Base-by-base conservation (phyloP, 805 yeast species). In the Candida nanaspora region DNA sequence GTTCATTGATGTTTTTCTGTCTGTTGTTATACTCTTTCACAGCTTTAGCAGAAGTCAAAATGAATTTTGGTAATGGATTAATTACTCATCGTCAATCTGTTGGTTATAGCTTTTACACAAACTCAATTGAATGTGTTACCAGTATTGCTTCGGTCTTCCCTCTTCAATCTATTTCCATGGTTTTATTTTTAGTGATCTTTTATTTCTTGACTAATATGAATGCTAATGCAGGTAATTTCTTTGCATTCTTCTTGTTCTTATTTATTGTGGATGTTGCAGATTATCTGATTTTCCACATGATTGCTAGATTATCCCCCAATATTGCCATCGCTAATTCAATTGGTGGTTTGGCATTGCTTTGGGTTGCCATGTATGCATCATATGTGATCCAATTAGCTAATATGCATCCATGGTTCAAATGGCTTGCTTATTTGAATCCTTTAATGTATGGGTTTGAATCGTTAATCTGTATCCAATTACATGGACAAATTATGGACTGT, bases 331-430 rank as follows among this genome's bases (percentile, higher is more conserved):
- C 84, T 3, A 74, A 73, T 59, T 61, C 80, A 10, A 56, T 77
- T 21, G 75, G 81, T 3, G 80, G 82, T 53, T 46, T 77, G 14
- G 49, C 68, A 22, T 56, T 78, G 45, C 56, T 80, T 41, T 67
- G 68, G 20, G 52, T 76, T 43, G 66, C 71, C 11, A 63, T 76
- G 50, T 80, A 78, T 53, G 70, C 83, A 9, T 80, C 83, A 31
- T 75, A 69, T 57, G 70, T 76, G 52, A 70, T 78, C 47, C 82
- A 80, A 32, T 56, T 66, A 20, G 65, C 67, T 3, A 59, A 65
- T 10, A 76, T 80, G 81, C 79, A 76, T 47, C 79, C 77, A 35
- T 83, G 91, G 89, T 79, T 80, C 48, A 71, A 76, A 44, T 81
- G 86, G 84, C 64, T 80, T 37, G 69, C 74, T 26, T 78, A 73